Conservation (phyloP, 129 eudicot genomes). For the Saposhnikovia divaricata region DNA sequence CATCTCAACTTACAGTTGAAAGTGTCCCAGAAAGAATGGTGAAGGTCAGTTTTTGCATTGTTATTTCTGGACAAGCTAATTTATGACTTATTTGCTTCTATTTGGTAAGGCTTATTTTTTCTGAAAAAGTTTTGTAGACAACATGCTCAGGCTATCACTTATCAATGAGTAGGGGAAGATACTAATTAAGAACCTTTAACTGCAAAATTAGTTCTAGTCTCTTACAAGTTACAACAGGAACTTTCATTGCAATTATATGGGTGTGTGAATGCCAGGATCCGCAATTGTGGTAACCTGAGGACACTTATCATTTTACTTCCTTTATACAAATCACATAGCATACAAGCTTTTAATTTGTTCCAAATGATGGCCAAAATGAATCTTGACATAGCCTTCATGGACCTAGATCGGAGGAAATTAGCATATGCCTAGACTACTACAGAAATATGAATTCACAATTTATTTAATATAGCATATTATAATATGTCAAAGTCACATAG, state of each 20-base stretch:
- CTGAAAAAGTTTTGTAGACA: not conserved
- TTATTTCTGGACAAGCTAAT: not conserved
- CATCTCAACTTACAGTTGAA: constrained; percentile 59
- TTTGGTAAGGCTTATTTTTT: not conserved
- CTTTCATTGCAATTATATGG: not conserved
- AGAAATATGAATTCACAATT: not conserved
- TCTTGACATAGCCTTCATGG: not conserved
- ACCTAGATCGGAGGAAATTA: not conserved
- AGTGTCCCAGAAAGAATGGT: constrained; percentile 55
- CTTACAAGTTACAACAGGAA: not conserved
- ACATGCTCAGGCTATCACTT: not conserved
- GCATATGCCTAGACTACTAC: not conserved
- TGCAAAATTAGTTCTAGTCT: not conserved
- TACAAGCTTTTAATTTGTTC: not conserved
- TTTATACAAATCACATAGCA: not conserved
- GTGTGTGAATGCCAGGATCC: not conserved
- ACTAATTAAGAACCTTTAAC: not conserved
- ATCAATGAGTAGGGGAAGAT: not conserved
- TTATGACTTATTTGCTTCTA: not conserved
- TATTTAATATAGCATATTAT: not conserved
- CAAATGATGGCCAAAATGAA: not conserved
- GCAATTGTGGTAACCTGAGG: not conserved
- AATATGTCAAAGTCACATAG: not conserved
- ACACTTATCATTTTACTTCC: not conserved
- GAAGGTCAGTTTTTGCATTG: constrained; percentile 44